Percentiles rank a stretch among this genome's conserved stretches.
Evolutionary conservation across 768 basidiomycete species (phyloP).

Genomic region (Podaxis mareebaensis): DNA sequence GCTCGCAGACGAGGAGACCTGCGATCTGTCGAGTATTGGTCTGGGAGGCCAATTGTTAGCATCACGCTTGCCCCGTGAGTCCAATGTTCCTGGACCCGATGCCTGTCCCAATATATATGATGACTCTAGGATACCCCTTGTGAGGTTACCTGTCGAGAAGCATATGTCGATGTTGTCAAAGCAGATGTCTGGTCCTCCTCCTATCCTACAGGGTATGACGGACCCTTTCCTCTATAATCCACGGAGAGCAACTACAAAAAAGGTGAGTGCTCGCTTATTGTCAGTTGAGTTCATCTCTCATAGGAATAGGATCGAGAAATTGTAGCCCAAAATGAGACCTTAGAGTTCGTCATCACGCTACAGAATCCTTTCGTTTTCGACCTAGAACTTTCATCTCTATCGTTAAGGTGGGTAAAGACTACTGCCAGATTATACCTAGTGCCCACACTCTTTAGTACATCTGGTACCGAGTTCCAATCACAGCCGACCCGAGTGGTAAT

Average conservation of each 20-base stretch:
- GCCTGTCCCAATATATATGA: conserved; percentile 16
- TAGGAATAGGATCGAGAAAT: conserved; percentile 51
- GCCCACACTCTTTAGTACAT: conserved; percentile 54
- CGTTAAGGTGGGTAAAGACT: conserved; percentile 61
- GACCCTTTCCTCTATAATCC: conserved; percentile 96
- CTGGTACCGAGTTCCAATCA: conserved; percentile 75
- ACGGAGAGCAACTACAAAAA: conserved; percentile 55
- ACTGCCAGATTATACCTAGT: conserved; percentile 11
- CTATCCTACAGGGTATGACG: conserved; percentile 56
- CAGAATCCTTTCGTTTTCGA: conserved; percentile 93
- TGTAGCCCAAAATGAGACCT: conserved; percentile 78
- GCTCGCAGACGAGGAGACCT: conserved; percentile 78
- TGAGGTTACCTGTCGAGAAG: conserved; percentile 75
- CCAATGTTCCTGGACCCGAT: background rate
- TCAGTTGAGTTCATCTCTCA: background rate
- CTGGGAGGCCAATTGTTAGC: conserved; percentile 75
- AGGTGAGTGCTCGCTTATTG: conserved; percentile 41
- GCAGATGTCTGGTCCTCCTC: conserved; percentile 37
- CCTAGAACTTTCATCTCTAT: conserved; percentile 80
- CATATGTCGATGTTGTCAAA: conserved; percentile 54
- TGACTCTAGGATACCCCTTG: conserved; percentile 58
- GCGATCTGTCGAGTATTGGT: conserved; percentile 82
- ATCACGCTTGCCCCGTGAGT: conserved; percentile 77
- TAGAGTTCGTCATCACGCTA: conserved; percentile 84
- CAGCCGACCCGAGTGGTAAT: conserved; percentile 63